Evolutionary conservation across 2,329 filamentous ascomycete genomes (phyloP), one percentile per base, ranked within the genome.

Genomic region (Hymenoscyphus albidus): DNA sequence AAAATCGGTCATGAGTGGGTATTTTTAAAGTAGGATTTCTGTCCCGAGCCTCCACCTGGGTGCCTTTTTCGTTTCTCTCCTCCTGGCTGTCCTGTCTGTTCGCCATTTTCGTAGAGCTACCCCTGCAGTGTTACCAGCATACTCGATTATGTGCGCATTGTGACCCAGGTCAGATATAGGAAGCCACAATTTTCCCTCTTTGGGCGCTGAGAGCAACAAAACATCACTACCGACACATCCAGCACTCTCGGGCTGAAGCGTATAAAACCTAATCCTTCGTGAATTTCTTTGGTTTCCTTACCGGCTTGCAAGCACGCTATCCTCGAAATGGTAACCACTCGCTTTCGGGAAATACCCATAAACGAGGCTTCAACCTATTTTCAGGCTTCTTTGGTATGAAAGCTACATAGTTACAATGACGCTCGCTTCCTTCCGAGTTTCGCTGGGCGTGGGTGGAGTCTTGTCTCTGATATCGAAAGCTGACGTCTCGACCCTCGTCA

Each of bases 211-310:
- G 31, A 55, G 16, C 51, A 44, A 40, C 31, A 44, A 35, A 27
- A 22, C 10, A 31, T 35, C 42, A 62, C 12, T 39, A 39, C 58
- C 63, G 57, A 18, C 35, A 39, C 55, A 59, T 55, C 59, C 57
- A 63, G 39, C 38, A 32, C 32, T 44, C 32, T 5, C 48, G 48
- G 66, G 66, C 65, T 67, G 64, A 66, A 63, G 32, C 40, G 40
- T 42, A 56, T 61, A 64, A 58, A 13, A 32, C n/a, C 40, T 38
- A 58, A 63, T 61, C 42, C 62, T 62, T 55, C 62, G 39, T 40
- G 44, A 44, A 65, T 44, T 31, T 56, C 32, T 63, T 60, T 38
- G 40, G 3, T 44, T 58, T 65, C 64, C 32, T 14, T 40, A 58
- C 39, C 56, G 2, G 12, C 48, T 48, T 22, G 10, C 39, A 51